These are phyloP conservation scores for Periconia macrospinosa DNA, from an alignment of 2,329 filamentous ascomycete genomes.

Conservation along the genomic window DNA sequence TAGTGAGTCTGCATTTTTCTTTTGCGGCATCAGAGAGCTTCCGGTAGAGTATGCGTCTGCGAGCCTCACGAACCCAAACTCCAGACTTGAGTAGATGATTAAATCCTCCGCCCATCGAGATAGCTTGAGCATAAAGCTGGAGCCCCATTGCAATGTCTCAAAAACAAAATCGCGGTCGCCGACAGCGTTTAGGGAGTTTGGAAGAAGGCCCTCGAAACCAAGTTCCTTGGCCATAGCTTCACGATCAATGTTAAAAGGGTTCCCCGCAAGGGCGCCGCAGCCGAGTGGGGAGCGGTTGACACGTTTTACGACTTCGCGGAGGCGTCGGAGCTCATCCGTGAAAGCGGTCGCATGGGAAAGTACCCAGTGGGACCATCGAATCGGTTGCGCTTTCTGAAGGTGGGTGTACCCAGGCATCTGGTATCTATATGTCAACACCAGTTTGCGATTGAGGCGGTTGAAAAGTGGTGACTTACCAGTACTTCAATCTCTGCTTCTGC, in stretches of 20 bases:
- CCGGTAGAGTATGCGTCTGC: slow-evolving; percentile 82
- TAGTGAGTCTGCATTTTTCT: slow-evolving; percentile 79
- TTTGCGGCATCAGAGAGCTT: slow-evolving; percentile 77
- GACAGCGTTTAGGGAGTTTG: slow-evolving; percentile 77
- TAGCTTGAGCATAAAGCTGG: slow-evolving; percentile 77
- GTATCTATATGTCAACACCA: neutral
- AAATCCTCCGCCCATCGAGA: slow-evolving; percentile 82
- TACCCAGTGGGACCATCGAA: slow-evolving; percentile 82
- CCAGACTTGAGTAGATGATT: slow-evolving; percentile 76
- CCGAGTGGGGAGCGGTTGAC: slow-evolving; percentile 75
- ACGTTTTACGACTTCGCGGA: slow-evolving; percentile 71
- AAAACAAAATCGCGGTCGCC: slow-evolving; percentile 80
- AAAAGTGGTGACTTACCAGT: slow-evolving; percentile 43
- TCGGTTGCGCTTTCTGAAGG: slow-evolving; percentile 78
- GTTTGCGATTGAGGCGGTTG: neutral
- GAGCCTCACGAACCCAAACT: slow-evolving; percentile 75
- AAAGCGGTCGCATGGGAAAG: slow-evolving; percentile 75
- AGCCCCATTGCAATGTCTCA: slow-evolving; percentile 79
- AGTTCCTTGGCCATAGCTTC: slow-evolving; percentile 77
- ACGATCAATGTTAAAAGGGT: slow-evolving; percentile 81
- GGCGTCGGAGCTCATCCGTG: slow-evolving; percentile 71
- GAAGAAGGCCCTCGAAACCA: slow-evolving; percentile 73
- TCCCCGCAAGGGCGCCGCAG: slow-evolving; percentile 77
- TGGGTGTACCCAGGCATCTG: slow-evolving; percentile 87
- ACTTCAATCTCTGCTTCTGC: slow-evolving; percentile 75